Base-by-base conservation (phyloP, 2,329 filamentous ascomycete species). In the Alternaria sp. region DNA sequence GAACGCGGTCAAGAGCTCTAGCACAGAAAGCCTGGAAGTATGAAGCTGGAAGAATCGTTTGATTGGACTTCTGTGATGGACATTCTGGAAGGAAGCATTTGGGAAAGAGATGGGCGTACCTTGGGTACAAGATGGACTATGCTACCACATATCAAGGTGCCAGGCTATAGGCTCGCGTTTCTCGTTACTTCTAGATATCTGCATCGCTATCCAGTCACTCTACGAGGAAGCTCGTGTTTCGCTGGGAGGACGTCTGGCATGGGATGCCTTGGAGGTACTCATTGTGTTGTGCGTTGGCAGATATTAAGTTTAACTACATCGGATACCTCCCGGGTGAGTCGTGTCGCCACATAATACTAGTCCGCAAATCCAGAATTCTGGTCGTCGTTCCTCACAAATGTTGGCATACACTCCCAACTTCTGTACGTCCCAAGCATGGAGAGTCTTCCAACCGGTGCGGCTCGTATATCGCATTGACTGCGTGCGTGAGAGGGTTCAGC, bases 261-360 rank as follows among this genome's bases (percentile, higher is more conserved):
- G 1, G 15, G 32, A n/a, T 36, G 32, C 32, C 32, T 15, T n/a
- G 1, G 32, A 36, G 32, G 32, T 36, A 36, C 32, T 36, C 32
- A 15, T 15, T n/a, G 32, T 36, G 15, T n/a, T 15, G 15, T 36
- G 0, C n/a, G 8, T 9, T 36, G n/a, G 15, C 32, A 36, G 32
- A 36, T 0, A 0, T 36, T 5, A 5, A n/a, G n/a, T 0, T 36
- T n/a, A 1, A 1, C 15, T 5, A 5, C 32, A 36, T n/a, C 32
- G 15, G 9, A n/a, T n/a, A 36, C 15, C 32, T 36, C 2, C 8
- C 32, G 15, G 15, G 32, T 36, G 32, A 9, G 15, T 36, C 32
- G 32, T 36, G 15, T 36, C 32, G 32, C 32, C 2, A 36, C 32
- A 5, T n/a, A 9, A n/a, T 5, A 36, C 15, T 36, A 36, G 8